Percentiles rank a stretch among this genome's conserved stretches.
Evolutionary conservation across 2,329 filamentous ascomycete genomes (phyloP).

Genomic region (Fusarium buxicola): DNA sequence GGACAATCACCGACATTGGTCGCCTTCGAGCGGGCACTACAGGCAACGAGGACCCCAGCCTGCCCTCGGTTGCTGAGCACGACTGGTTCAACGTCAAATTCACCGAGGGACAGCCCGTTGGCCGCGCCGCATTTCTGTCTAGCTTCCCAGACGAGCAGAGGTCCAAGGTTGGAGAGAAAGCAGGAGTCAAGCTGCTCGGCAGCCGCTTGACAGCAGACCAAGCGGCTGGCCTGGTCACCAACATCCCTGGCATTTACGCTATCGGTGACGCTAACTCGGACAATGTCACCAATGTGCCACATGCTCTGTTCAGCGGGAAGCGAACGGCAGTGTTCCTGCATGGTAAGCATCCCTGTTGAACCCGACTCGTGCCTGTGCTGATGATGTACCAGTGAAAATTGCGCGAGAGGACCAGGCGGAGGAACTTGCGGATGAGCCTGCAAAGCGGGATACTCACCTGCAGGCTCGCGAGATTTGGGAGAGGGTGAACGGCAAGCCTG

Average conservation of each 20-base stretch:
- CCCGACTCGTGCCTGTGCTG: neutral
- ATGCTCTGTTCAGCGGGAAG: constrained; percentile 71
- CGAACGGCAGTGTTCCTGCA: constrained; percentile 67
- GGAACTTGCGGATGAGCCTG: constrained; percentile 48
- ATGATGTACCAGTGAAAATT: constrained; percentile 51
- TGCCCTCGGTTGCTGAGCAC: constrained; percentile 59
- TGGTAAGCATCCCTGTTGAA: constrained; percentile 54
- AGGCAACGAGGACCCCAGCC: constrained; percentile 53
- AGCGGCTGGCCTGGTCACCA: constrained; percentile 61
- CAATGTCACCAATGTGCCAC: constrained; percentile 69
- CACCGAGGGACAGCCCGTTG: constrained; percentile 55
- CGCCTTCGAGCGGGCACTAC: constrained; percentile 57
- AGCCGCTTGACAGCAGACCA: constrained; percentile 58
- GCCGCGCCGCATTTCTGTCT: constrained; percentile 64
- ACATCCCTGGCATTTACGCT: constrained; percentile 65
- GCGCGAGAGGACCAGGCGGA: constrained; percentile 54
- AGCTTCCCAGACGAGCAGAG: constrained; percentile 61
- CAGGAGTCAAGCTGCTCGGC: constrained; percentile 60
- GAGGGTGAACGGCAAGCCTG: constrained; percentile 56
- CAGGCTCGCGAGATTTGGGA: constrained; percentile 59
- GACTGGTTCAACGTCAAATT: constrained; percentile 69
- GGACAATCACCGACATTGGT: constrained; percentile 61
- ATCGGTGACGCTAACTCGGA: constrained; percentile 71
- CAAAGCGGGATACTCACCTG: constrained; percentile 48
- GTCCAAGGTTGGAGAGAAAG: constrained; percentile 58